These are phyloP conservation scores for Penicillium antarcticum DNA, from an alignment of 495 filamentous ascomycete species.

Conservation along the genomic window DNA sequence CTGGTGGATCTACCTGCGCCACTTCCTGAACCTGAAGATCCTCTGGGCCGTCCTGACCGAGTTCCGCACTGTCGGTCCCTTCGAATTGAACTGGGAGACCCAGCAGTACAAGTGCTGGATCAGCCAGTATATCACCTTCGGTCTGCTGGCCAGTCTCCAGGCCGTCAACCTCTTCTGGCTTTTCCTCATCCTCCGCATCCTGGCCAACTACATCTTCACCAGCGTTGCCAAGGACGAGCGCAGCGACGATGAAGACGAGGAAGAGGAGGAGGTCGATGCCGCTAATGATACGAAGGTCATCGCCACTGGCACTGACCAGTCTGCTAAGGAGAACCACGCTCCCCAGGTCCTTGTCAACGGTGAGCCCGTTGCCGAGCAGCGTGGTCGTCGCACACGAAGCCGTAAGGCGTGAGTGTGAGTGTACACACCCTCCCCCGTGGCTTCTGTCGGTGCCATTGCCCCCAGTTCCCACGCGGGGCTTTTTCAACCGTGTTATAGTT, in stretches of 20 bases:
- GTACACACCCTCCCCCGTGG: too few relatives aligned
- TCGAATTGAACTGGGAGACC: slow-evolving; percentile 79
- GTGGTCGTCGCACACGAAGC: slow-evolving; percentile 24
- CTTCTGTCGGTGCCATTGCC: background rate
- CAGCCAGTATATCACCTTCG: slow-evolving; percentile 69
- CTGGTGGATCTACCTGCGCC: slow-evolving; percentile 89
- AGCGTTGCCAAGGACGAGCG: slow-evolving; percentile 51
- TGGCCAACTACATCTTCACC: slow-evolving; percentile 54
- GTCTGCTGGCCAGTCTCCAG: slow-evolving; percentile 69
- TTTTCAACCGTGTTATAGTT: slow-evolving; percentile 6
- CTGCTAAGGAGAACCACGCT: slow-evolving; percentile 33
- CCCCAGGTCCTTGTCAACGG: slow-evolving; percentile 41
- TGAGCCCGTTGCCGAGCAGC: slow-evolving; percentile 27
- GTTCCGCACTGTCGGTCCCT: slow-evolving; percentile 86
- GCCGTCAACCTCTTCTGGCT: slow-evolving; percentile 86
- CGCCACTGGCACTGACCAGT: slow-evolving; percentile 27
- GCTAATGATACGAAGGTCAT: slow-evolving; percentile 21
- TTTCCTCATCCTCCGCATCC: slow-evolving; percentile 74
- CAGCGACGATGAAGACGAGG: slow-evolving; percentile 59
- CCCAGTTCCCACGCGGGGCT: background rate
- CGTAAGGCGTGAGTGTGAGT: slow-evolving; percentile 13
- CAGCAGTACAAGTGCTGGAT: slow-evolving; percentile 81
- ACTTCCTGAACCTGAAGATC: slow-evolving; percentile 87
- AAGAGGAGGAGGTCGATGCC: slow-evolving; percentile 36
- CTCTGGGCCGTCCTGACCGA: slow-evolving; percentile 81